A percentile compares a stretch with the other conserved stretches of the same genome.
Conservation (phyloP, 108 stramenopile genomes). For the Fragilaria crotonensis region DNA sequence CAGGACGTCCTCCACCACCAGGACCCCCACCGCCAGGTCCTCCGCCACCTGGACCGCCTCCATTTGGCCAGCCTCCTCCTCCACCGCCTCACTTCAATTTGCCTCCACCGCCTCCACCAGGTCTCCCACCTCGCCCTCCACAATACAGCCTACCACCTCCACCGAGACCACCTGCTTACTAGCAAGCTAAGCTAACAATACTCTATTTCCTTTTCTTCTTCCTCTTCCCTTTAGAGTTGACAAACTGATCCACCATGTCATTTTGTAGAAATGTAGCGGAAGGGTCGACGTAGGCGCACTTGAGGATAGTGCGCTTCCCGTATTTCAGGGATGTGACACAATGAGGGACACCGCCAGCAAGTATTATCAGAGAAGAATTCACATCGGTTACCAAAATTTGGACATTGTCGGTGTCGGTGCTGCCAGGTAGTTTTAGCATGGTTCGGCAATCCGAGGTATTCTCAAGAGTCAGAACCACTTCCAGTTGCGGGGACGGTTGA, state of each 20-base stretch:
- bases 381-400: slow-evolving; percentile 31
- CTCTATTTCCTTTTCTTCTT: not conserved
- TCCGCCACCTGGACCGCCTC: slow-evolving; percentile 21
- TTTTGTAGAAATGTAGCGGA: slow-evolving; percentile 22
- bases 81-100: slow-evolving; percentile 1
- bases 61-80: slow-evolving; percentile 8
- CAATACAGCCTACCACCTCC: slow-evolving; percentile 1
- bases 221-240: not conserved
- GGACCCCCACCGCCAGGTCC: slow-evolving; percentile 25
- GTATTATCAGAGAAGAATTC: slow-evolving; percentile 33
- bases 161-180: not conserved
- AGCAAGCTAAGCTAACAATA: not conserved
- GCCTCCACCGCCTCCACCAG: slow-evolving; percentile 9
- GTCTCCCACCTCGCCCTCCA: slow-evolving; percentile 6
- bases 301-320: slow-evolving; percentile 41
- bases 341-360: slow-evolving; percentile 41
- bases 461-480: slow-evolving; percentile 68
- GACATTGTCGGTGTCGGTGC: not conserved
- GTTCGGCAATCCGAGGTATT: slow-evolving; percentile 79
- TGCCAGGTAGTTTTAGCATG: slow-evolving; percentile 31
- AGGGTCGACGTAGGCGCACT: slow-evolving; percentile 33
- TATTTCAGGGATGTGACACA: slow-evolving; percentile 43
- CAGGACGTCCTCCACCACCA: slow-evolving; percentile 10
- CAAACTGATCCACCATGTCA: slow-evolving; percentile 1
- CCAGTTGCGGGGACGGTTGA: slow-evolving; percentile 49